phyloP scores from a whole-genome alignment of 1,139 yeast genomes.

The Lodderomyces jiufengensis region DNA sequence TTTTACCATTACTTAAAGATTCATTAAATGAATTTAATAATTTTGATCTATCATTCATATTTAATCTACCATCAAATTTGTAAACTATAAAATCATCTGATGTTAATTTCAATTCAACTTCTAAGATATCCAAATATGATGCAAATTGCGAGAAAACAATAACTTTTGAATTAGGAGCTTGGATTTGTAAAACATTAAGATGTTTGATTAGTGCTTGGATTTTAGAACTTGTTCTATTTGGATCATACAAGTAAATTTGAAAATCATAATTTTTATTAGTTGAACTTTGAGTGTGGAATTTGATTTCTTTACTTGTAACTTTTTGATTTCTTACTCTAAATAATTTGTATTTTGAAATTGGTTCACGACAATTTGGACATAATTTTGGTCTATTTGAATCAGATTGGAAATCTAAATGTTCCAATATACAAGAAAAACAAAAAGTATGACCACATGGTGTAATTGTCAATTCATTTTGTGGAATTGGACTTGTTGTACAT shows the following conservation, averaged over 20 bases:
- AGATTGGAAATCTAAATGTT: conserved; percentile 55
- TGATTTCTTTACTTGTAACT: conserved; percentile 29
- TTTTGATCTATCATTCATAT: conserved; percentile 60
- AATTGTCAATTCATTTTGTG: conserved; percentile 52
- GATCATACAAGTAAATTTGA: conserved; percentile 43
- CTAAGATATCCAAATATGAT: conserved; percentile 72
- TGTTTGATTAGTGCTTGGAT: conserved; percentile 66
- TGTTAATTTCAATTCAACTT: conserved; percentile 51
- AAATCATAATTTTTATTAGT: conserved; percentile 23
- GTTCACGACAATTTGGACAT: conserved; percentile 61
- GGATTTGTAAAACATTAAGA: conserved; percentile 48
- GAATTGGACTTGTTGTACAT: conserved; percentile 67
- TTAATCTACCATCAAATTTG: conserved; percentile 81
- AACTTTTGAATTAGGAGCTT: conserved; percentile 63
- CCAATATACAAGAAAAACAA: conserved; percentile 71
- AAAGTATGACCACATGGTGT: conserved; percentile 83
- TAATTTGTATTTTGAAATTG: conserved; percentile 40
- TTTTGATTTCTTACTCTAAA: conserved; percentile 35
- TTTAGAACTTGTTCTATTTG: conserved; percentile 64
- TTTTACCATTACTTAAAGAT: conserved; percentile 25
- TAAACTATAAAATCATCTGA: conserved; percentile 38
- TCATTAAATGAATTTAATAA: conserved; percentile 55
- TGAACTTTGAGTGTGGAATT: conserved; percentile 28
- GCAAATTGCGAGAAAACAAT: conserved; percentile 94
- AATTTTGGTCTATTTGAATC: conserved; percentile 24